Evolutionary conservation across 805 yeast species (phyloP), one percentile per base, ranked within the genome.

Genomic region (Grigorovia humatica): DNA sequence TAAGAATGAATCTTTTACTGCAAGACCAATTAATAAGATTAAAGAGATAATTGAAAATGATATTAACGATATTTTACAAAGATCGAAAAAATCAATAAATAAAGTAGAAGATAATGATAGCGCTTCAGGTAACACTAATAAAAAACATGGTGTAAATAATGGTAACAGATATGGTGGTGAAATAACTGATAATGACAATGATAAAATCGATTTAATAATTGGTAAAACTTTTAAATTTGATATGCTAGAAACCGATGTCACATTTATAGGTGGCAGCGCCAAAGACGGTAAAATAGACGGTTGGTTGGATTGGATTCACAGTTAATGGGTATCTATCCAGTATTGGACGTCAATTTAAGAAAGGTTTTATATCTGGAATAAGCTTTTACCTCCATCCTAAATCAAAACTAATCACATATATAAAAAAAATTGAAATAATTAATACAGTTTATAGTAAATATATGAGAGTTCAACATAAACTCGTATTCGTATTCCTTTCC

Each of bases 271-370:
- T 9, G 97, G 97, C 1, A 84, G 90, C 56, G 85, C 85, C 2
- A 68, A 73, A 61, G 79, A 80, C 57, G 69, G 70, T 15, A 77
- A 82, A 35, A 68, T 77, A 41, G 76, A 70, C 4, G 69, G 70
- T 18, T 85, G 96, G 88, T 79, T 76, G 56, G 75, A 81, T 56
- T 90, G 96, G 96, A 73, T 90, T 38, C 83, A 81, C 56, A 90
- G 83, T 9, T 40, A 43, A 18, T 32, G 27, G 27, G 27, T 4
- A 23, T 23, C 6, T 4, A 23, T 6, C 27, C 27, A 23, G 27
- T 6, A 23, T 23, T 23, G 6, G 6, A 23, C 27, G 27, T 23
- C 27, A 4, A 23, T 23, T 23, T 6, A 6, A 23, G 27, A 23
- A 23, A 23, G 27, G 27, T 23, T 23, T 23, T 23, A 23, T 23